Percentiles rank a stretch among this genome's conserved stretches.
Conservation (phyloP, 768 basidiomycete genomes). For the Russula abietina region DNA sequence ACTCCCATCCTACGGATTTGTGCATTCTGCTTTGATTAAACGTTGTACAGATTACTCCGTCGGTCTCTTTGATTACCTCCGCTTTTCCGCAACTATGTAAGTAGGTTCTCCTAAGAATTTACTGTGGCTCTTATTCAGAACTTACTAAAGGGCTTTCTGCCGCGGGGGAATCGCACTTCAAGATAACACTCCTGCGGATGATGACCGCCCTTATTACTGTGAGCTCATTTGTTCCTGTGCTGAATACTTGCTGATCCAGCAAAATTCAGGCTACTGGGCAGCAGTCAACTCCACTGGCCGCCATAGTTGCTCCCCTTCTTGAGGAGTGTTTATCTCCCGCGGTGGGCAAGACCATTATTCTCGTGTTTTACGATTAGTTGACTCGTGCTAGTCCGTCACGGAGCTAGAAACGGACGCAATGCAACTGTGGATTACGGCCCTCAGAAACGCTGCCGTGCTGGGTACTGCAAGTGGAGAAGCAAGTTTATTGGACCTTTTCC, state of each 20-base stretch:
- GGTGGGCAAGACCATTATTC: slow-evolving; percentile 30
- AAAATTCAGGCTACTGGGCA: slow-evolving; percentile 55
- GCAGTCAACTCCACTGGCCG: slow-evolving; percentile 48
- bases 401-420: slow-evolving; percentile 77
- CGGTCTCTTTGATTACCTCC: slow-evolving; percentile 51
- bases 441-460: slow-evolving; percentile 58
- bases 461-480: slow-evolving; percentile 42
- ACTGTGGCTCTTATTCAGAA: slow-evolving; percentile 19
- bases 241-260: slow-evolving; percentile 4
- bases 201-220: slow-evolving; percentile 69
- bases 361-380: background rate
- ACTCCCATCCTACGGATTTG: background rate
- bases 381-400: slow-evolving; percentile 43
- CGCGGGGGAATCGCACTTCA: slow-evolving; percentile 65
- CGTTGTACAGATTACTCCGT: slow-evolving; percentile 55
- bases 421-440: slow-evolving; percentile 63
- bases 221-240: slow-evolving; percentile 20
- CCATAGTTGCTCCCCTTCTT: slow-evolving; percentile 58
- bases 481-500: slow-evolving; percentile 59
- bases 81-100: slow-evolving; percentile 70
- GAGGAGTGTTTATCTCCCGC: slow-evolving; percentile 55
- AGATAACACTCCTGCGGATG: slow-evolving; percentile 60
- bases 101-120: slow-evolving; percentile 27
- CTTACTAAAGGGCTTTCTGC: slow-evolving; percentile 56
- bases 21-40: background rate